Evolutionary conservation across 2,329 filamentous ascomycete species (phyloP).

Genomic region (Colletotrichum phormii): DNA sequence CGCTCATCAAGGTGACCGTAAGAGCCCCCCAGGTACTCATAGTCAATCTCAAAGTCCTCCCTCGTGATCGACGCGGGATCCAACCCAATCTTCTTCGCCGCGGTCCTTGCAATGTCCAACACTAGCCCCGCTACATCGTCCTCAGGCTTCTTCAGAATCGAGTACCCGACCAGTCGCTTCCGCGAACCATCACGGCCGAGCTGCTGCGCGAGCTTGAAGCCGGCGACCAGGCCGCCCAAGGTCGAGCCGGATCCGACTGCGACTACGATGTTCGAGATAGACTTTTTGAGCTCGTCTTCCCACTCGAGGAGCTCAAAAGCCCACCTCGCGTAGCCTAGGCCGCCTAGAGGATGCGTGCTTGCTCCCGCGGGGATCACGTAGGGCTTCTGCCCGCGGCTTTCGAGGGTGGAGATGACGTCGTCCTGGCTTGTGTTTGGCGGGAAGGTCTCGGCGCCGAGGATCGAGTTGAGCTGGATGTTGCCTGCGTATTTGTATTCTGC

Average conservation of each 20-base stretch:
- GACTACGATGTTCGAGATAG: constrained; percentile 66
- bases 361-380: constrained; percentile 75
- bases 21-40: background rate
- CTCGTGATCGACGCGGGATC: constrained; percentile 5
- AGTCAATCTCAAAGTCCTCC: constrained; percentile 33
- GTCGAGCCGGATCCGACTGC: constrained; percentile 75
- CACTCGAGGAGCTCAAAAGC: constrained; percentile 71
- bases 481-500: constrained; percentile 32
- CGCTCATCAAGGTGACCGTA: constrained; percentile 31
- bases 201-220: constrained; percentile 69
- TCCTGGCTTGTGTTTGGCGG: constrained; percentile 16
- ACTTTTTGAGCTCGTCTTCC: constrained; percentile 64
- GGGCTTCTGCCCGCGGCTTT: constrained; percentile 61
- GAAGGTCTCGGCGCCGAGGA: constrained; percentile 38
- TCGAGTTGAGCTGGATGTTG: constrained; percentile 38
- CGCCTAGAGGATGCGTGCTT: constrained; percentile 72
- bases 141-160: background rate
- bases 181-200: constrained; percentile 36
- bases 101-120: constrained; percentile 17
- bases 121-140: background rate
- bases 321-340: constrained; percentile 74
- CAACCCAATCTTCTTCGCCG: constrained; percentile 20
- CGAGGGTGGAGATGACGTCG: background rate
- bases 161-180: constrained; percentile 27
- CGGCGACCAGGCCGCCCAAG: constrained; percentile 73